Evolutionary conservation across 2,329 filamentous ascomycete species (phyloP), one percentile per base, ranked within the genome.

Genomic region (Penicillium sp.): DNA sequence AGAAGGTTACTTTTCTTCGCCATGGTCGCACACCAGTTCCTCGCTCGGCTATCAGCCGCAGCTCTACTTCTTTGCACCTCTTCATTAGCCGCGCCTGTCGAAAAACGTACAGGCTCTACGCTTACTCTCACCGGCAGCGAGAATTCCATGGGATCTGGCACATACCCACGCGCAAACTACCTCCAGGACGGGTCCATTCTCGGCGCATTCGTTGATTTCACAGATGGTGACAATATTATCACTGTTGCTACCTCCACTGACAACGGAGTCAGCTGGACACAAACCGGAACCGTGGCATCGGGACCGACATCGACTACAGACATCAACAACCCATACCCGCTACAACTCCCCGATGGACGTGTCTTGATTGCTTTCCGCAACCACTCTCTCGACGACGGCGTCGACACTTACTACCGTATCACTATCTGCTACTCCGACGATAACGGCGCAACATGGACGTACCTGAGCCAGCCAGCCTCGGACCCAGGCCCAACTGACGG

Each of bases 391-490:
- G 14, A 24, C 2, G 23, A 28, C 30, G 28, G 28, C 8, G 26
- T 18, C 30, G 40, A 52, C 35, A 52, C 48, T 11, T 52, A 20
- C 28, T 55, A 16, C 24, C 52, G 52, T 9, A 55, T 55, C 24
- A 55, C 52, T 23, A 28, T 55, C 23, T 55, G 42, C 16, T 48
- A 48, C 20, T 55, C 52, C 8, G 43, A 55, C 14, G 52, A 55
- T 33, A 24, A 26, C 7, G 52, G 52, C 9, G 28, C 30, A 18
- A 47, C 52, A 42, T 55, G 52, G 52, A 7, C 38, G 24, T 55
- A 47, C 18, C 26, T 55, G 24, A 35, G 26, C 14, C 20, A 20
- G n/a, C 50, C 38, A 12, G 52, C 52, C 7, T 33, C 52, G 5
- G 23, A 47, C 18, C 26, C 43, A 7, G 30, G 30, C 23, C 26